These are phyloP conservation scores for Thinopyrum elongatum DNA, from an alignment of 176 grass and related monocot genomes.

Conservation along the genomic window DNA sequence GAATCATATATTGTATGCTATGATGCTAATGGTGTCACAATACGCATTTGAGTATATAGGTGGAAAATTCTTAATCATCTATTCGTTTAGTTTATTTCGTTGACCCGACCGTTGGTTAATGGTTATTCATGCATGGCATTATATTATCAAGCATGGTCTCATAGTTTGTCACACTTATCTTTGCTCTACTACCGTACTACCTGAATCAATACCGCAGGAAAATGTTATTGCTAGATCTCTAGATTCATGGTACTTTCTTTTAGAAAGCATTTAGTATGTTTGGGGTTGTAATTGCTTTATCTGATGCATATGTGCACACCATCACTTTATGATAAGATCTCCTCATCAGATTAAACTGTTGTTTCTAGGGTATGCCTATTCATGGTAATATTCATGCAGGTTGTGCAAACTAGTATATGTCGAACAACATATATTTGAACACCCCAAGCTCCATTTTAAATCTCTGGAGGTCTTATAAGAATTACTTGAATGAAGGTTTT, in stretches of 20 bases:
- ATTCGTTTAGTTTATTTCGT: neutral
- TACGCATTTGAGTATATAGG: neutral
- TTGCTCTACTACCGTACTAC: neutral
- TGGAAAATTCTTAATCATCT: neutral
- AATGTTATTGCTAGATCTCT: neutral
- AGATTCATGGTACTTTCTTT: neutral
- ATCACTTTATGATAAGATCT: neutral
- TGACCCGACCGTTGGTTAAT: neutral
- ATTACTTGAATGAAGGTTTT: neutral
- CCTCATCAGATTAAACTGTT: neutral
- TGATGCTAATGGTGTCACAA: neutral
- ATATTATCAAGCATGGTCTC: neutral
- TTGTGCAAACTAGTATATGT: neutral
- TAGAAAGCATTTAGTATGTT: neutral
- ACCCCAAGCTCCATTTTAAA: neutral
- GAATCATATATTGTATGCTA: neutral
- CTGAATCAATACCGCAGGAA: neutral
- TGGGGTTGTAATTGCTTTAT: neutral
- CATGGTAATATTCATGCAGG: neutral
- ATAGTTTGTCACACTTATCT: neutral
- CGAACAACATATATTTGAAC: neutral
- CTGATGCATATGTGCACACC: neutral
- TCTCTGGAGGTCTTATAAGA: neutral
- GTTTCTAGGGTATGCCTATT: neutral
- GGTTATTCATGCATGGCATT: constrained; percentile 15